Conservation (phyloP, 2,329 filamentous ascomycete genomes). For the Penicillium digitatum region DNA sequence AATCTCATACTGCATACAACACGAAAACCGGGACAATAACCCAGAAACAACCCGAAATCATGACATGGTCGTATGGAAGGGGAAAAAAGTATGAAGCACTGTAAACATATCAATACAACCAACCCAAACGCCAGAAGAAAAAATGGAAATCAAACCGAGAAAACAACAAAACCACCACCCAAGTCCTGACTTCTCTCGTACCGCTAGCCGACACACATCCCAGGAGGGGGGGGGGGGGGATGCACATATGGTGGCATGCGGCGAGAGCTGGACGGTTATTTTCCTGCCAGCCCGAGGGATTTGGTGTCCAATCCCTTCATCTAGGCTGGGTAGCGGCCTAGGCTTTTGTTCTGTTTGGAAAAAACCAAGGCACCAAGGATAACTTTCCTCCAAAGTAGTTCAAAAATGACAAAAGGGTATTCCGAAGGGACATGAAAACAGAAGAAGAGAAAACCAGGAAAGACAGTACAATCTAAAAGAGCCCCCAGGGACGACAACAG, state of each 20-base stretch:
- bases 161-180: neutral
- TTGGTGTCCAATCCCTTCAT: neutral
- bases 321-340: neutral
- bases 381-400: neutral
- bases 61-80: neutral
- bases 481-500: neutral
- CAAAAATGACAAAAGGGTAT: neutral
- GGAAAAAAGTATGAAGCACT: neutral
- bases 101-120: constrained; percentile 4
- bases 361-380: neutral
- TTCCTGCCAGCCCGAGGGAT: neutral
- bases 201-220: neutral
- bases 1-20: constrained; percentile 2
- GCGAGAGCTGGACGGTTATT: neutral
- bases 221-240: neutral
- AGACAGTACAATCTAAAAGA: constrained; percentile 4
- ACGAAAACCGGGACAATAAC: neutral
- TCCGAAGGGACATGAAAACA: constrained; percentile 1
- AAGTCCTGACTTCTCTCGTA: neutral
- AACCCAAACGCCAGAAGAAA: constrained; percentile 3
- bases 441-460: neutral
- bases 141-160: neutral
- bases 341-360: neutral
- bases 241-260: neutral
- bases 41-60: neutral